Percentiles rank a stretch among this genome's conserved stretches.
phyloP scores from a whole-genome alignment of 2,329 filamentous ascomycete genomes.

The Pseudocercospora eumusae region DNA sequence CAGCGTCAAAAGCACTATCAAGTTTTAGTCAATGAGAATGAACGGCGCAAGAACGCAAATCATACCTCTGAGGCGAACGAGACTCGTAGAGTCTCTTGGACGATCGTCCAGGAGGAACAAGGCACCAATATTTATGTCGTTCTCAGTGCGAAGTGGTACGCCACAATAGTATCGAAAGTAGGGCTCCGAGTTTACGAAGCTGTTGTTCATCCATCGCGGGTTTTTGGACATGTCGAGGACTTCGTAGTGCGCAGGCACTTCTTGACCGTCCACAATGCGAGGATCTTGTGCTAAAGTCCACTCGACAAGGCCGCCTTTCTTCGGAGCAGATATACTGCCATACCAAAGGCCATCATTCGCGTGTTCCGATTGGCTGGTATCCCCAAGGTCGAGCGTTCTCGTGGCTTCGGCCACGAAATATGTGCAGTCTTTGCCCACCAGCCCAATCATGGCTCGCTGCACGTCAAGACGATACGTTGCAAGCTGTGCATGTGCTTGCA shows the following conservation, averaged over 20 bases:
- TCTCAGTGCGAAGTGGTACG: conserved; percentile 39
- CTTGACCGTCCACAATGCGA: conserved; percentile 28
- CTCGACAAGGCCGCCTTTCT: conserved; percentile 60
- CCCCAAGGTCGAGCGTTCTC: conserved; percentile 46
- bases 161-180: conserved; percentile 40
- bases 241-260: conserved; percentile 41
- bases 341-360: conserved; percentile 40
- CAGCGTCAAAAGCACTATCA: conserved; percentile 38
- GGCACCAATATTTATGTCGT: conserved; percentile 54
- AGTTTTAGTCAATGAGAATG: conserved; percentile 5
- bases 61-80: conserved; percentile 22
- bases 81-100: conserved; percentile 48
- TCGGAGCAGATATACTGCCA: conserved; percentile 56
- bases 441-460: conserved; percentile 53
- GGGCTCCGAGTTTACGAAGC: conserved; percentile 38
- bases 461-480: conserved; percentile 52
- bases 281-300: conserved; percentile 48
- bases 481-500: conserved; percentile 53
- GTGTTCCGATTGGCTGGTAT: conserved; percentile 27
- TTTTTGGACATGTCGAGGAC: conserved; percentile 38
- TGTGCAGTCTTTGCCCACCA: conserved; percentile 52
- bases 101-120: conserved; percentile 61
- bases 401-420: conserved; percentile 58
- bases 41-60: neutral
- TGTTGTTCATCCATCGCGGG: conserved; percentile 34